Conservation (phyloP, 148 eudicot species). For the Pharnaceum exiguum region DNA sequence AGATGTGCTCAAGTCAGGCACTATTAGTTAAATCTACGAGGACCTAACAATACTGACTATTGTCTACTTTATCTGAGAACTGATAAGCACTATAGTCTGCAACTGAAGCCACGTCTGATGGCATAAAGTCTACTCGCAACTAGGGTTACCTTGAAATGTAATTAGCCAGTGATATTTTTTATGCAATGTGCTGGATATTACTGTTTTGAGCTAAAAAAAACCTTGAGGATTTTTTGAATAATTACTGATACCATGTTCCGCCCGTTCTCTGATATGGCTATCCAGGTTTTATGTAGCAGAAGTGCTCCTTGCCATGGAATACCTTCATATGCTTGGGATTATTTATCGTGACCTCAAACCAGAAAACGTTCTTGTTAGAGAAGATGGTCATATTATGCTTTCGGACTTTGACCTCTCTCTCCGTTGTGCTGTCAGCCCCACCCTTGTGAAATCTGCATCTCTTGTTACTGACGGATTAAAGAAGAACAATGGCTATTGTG, state of each 20-base stretch:
- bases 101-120: too few species aligned
- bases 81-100: too few species aligned
- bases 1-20: too few species aligned
- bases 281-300: constrained; percentile 94
- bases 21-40: too few species aligned
- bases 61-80: too few species aligned
- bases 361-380: constrained; percentile 88
- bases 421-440: constrained; percentile 81
- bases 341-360: constrained; percentile 95
- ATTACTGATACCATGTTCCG: background rate
- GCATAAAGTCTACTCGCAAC: too few species aligned
- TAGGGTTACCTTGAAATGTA: too few species aligned
- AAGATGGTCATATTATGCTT: constrained; percentile 94
- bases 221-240: background rate
- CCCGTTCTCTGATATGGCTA: background rate
- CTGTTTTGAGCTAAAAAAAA: background rate
- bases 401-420: constrained; percentile 94
- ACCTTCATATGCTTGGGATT: constrained; percentile 98
- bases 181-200: too few species aligned
- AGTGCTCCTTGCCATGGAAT: constrained; percentile 81
- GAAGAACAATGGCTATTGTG: constrained; percentile 53
- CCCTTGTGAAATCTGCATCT: constrained; percentile 65
- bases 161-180: too few species aligned
- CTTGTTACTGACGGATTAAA: constrained; percentile 30
- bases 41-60: too few species aligned